phyloP scores from a whole-genome alignment of 2,329 filamentous ascomycete species.

The Fusarium pseudonygamai region DNA sequence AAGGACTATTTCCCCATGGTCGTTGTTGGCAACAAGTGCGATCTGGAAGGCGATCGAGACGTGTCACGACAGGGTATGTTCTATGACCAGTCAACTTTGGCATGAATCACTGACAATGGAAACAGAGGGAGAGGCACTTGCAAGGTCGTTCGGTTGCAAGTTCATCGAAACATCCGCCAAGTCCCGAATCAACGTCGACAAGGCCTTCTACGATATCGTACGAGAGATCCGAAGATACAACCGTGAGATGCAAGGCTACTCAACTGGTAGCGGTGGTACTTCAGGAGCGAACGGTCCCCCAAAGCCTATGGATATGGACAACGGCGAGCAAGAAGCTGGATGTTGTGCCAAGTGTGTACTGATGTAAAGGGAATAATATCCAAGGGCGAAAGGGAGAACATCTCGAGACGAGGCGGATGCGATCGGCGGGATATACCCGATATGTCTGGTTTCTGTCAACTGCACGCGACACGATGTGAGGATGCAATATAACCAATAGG shows the following conservation, averaged over 20 bases:
- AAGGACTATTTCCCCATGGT: slow-evolving; percentile 99
- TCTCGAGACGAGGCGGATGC: slow-evolving; percentile 17
- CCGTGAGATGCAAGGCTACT: slow-evolving; percentile 94
- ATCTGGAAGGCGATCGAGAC: slow-evolving; percentile 91
- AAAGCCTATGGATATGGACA: slow-evolving; percentile 83
- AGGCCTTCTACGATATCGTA: slow-evolving; percentile 98
- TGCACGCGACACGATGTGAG: slow-evolving; percentile 26
- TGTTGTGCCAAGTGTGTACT: slow-evolving; percentile 89
- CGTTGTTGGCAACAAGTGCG: slow-evolving; percentile 98
- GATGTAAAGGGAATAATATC: slow-evolving; percentile 69
- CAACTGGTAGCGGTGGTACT: slow-evolving; percentile 72
- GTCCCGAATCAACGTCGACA: slow-evolving; percentile 97
- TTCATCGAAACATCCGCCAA: slow-evolving; percentile 99
- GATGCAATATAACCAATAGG: slow-evolving; percentile 30
- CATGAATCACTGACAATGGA: slow-evolving; percentile 26
- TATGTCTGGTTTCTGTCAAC: slow-evolving; percentile 17
- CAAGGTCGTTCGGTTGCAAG: slow-evolving; percentile 90
- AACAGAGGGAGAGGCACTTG: slow-evolving; percentile 88
- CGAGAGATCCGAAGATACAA: slow-evolving; percentile 98
- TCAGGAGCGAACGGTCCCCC: slow-evolving; percentile 69
- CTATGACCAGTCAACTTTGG: background rate
- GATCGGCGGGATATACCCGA: slow-evolving; percentile 17
- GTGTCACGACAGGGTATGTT: slow-evolving; percentile 90
- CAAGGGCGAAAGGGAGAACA: slow-evolving; percentile 25
- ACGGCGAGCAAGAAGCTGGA: slow-evolving; percentile 72